Evolutionary conservation across 352 stramenopile genomes (phyloP), one percentile per base, ranked within the genome.

Genomic region (Pythium biforme): DNA sequence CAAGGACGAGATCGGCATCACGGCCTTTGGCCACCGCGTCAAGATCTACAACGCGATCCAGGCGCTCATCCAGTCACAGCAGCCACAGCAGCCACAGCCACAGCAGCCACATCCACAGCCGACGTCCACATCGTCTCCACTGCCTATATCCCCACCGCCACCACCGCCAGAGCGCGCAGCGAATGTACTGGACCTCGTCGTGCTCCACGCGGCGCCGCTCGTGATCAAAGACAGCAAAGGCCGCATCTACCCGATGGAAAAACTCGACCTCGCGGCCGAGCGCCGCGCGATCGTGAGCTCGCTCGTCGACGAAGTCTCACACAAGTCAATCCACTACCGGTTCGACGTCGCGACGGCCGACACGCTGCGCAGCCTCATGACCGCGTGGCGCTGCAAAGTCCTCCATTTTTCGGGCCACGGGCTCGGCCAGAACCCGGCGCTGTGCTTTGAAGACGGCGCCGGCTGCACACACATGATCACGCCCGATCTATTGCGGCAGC

Each of bases 331-430:
- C 51, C 79, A 86, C 52, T 66, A 88, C 52, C 82, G 82, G 22
- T 93, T 91, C 51, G 84, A 93, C 54, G 86, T 92, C 33, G 84
- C 82, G 23, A 90, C 82, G 14, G 78, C 81, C 8, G 84, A 93
- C 55, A 88, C 79, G n/a, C 65, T 93, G 25, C 72, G 82, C 27
- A 83, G 75, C 39, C 75, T 94, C 60, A 88, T 94, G 77, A 94
- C 84, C 12, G 80, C 82, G 17, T 90, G 77, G 70, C 76, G 78
- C 14, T 90, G 83, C 49, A 81, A 68, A 46, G 82, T 94, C 40
- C 70, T 94, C 43, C 84, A 94, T 60, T 94, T 94, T 37, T 92
- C 82, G 6, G 84, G 84, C 34, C 84, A 94, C 45, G 84, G 82
- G 23, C 60, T 94, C 33, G 84, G 82, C 2, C 74, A 85, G 53